phyloP scores from a whole-genome alignment of 2,329 filamentous ascomycete species.

The Juglanconis sp. region DNA sequence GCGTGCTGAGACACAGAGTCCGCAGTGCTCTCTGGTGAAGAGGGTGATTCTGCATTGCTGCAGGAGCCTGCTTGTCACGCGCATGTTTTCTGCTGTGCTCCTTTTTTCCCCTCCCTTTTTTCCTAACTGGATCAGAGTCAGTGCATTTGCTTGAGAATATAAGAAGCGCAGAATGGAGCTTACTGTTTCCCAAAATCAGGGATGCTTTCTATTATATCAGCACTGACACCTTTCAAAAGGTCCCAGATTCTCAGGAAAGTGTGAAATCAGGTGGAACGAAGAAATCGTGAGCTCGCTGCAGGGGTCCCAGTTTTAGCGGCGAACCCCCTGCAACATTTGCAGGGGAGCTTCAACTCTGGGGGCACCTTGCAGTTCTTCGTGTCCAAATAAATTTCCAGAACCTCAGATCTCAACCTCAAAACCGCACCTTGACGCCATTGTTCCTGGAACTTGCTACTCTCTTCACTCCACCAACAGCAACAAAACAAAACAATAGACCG shows the following conservation, averaged over 20 bases:
- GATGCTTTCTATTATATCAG: not conserved
- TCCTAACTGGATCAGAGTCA: not conserved
- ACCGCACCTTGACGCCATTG: not conserved
- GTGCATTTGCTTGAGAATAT: not conserved
- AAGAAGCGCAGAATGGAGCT: not conserved
- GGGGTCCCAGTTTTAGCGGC: conserved; percentile 7
- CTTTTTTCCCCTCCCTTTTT: too few species aligned
- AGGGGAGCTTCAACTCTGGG: conserved; percentile 12
- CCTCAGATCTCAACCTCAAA: not conserved
- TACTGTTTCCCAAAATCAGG: not conserved
- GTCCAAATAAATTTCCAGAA: conserved; percentile 11
- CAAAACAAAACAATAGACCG: not conserved
- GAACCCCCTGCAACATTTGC: not conserved
- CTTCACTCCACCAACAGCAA: not conserved
- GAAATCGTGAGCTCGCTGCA: not conserved
- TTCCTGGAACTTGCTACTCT: not conserved
- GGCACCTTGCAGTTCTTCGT: not conserved
- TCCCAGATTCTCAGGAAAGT: too few species aligned
- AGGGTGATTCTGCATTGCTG: conserved; percentile 66
- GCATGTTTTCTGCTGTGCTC: conserved; percentile 39
- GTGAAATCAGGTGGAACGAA: too few species aligned
- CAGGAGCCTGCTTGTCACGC: conserved; percentile 45
- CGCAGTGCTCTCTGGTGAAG: conserved; percentile 70
- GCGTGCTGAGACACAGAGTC: conserved; percentile 67
- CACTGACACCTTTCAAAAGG: too few species aligned